Base-by-base conservation (phyloP, 495 filamentous ascomycete species). In the Lasiosphaeria ovina region DNA sequence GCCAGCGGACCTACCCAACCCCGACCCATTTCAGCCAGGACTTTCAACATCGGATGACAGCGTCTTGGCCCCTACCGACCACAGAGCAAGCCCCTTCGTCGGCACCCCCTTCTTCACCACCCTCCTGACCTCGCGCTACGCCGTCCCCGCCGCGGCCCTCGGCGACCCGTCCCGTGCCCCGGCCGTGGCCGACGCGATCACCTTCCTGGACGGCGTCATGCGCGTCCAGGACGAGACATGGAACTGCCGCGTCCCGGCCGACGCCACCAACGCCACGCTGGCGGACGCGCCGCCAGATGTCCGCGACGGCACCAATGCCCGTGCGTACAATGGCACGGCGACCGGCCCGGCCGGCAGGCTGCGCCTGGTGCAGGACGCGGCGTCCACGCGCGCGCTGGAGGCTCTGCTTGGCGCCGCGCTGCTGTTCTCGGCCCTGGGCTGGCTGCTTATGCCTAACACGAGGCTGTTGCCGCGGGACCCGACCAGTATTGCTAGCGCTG, bases 181-280 rank as follows among this genome's bases (percentile, higher is more conserved):
- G 0, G 31, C 9, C 3, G 48, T 69, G 42, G 33, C 31, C 7
- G 60, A 57, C 0, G 62, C 67, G n/a, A 67, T 67, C 57, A 61
- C 61, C 14, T 62, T 63, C 52, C 67, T 67, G 11, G 59, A 65
- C 50, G 58, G 55, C 42, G 54, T 69, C 60, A 65, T 67, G 32
- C 55, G 49, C 3, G 67, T 65, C 6, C 67, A 69, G 60, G n/a
- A 14, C 17, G 35, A 55, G 24, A 34, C 35, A 3, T 4, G 14
- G 14, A 17, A 49, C 34, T n/a, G n/a, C n/a, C 45, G 35, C 3
- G 6, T 44, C 1, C 59, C 63, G 4, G 58, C 66, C 31, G 61
- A 66, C 47, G 16, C 16, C 0, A 52, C 60, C 14, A 66, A 61
- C 49, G 40, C 58, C n/a, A 60, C 54, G 3, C 50, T 60, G 3